A percentile compares a stretch with the other conserved stretches of the same genome.
These are phyloP conservation scores for Neofusicoccum laricinum DNA, from an alignment of 2,329 filamentous ascomycete genomes.

Conservation along the genomic window DNA sequence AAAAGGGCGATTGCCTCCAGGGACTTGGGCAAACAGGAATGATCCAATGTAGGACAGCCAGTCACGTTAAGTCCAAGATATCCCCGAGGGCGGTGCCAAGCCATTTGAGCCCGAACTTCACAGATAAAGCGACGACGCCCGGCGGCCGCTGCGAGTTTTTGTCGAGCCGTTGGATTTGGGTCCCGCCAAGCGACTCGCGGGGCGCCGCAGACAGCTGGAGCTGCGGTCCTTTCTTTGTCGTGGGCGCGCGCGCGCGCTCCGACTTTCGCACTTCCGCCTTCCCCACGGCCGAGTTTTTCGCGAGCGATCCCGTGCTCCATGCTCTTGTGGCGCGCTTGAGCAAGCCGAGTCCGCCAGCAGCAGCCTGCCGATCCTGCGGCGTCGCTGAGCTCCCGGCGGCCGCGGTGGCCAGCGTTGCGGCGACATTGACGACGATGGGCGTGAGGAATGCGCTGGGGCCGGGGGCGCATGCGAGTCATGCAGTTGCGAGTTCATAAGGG, in stretches of 20 bases:
- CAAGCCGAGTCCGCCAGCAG: neutral
- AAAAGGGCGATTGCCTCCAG: neutral
- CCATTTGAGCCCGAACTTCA: neutral
- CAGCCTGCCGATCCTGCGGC: neutral
- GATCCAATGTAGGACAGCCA: neutral
- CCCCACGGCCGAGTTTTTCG: slow-evolving; percentile 14
- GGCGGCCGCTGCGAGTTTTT: neutral
- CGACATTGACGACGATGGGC: neutral
- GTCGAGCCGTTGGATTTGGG: neutral
- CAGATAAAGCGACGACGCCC: slow-evolving; percentile 1
- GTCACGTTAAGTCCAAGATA: slow-evolving; percentile 8
- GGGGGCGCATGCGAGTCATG: slow-evolving; percentile 6
- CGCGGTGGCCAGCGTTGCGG: neutral
- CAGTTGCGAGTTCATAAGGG: neutral
- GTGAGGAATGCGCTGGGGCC: neutral
- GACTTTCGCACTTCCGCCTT: neutral
- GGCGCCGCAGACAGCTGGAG: neutral
- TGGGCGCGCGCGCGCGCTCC: neutral
- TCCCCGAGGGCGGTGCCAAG: slow-evolving; percentile 14
- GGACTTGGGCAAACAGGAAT: slow-evolving; percentile 1
- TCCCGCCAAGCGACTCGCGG: neutral
- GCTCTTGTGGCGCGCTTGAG: neutral
- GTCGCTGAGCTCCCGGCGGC: neutral
- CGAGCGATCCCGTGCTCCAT: neutral
- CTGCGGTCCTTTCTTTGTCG: neutral